phyloP scores from a whole-genome alignment of 148 eudicot genomes.

The Drosera capensis region DNA sequence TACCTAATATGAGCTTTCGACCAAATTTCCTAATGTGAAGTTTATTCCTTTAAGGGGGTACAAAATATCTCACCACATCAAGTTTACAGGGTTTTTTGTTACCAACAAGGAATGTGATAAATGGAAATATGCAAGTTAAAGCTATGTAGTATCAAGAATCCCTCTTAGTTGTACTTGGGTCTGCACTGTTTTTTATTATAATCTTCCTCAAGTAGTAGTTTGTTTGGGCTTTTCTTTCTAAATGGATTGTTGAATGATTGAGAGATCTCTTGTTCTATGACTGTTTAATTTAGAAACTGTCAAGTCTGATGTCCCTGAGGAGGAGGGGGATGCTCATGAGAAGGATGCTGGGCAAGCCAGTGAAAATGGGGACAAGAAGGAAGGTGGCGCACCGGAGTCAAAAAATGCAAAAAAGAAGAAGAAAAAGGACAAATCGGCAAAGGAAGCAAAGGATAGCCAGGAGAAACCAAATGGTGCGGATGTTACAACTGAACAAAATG shows the following conservation, averaged over 20 bases:
- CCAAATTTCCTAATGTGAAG: too few relatives aligned
- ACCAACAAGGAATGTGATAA: too few relatives aligned
- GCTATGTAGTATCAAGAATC: too few relatives aligned
- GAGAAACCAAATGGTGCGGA: conserved; percentile 36
- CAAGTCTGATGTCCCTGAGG: conserved; percentile 31
- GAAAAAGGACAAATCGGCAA: conserved; percentile 80
- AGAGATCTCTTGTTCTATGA: neutral
- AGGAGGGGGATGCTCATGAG: conserved; percentile 34
- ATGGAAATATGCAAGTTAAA: too few relatives aligned
- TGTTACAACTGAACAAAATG: conserved; percentile 17
- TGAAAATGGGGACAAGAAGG: conserved; percentile 45
- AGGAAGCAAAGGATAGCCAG: conserved; percentile 53
- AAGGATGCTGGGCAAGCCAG: conserved; percentile 27
- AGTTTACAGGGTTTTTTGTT: too few relatives aligned
- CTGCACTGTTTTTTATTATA: too few relatives aligned
- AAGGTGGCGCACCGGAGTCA: conserved; percentile 35
- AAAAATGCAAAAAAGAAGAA: conserved; percentile 86
- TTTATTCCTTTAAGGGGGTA: neutral
- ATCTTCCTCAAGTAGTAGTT: too few relatives aligned
- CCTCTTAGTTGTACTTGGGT: too few relatives aligned
- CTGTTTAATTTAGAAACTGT: neutral
- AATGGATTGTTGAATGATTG: too few relatives aligned
- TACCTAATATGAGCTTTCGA: too few relatives aligned
- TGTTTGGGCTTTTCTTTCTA: too few relatives aligned
- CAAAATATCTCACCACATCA: too few relatives aligned